Base-by-base conservation (phyloP, 176 grass and related monocot species). In the Thinopyrum elongatum region DNA sequence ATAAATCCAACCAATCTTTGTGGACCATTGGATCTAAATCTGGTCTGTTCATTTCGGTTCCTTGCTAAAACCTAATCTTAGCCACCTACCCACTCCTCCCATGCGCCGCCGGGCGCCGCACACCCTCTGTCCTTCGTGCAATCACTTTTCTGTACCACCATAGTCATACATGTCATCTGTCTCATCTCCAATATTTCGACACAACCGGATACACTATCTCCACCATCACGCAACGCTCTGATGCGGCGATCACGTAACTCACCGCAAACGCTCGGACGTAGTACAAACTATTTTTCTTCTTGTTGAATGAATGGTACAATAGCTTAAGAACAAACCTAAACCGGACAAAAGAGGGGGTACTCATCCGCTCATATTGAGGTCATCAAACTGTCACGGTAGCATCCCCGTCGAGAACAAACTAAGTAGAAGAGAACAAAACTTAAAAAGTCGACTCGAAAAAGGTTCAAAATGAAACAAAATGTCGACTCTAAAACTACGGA, bases 251-350 rank as follows among this genome's bases (percentile, higher is more conserved):
- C 49, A 53, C 5, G 6, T 19, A 17, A 53, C 49, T 53, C 16
- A 53, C 6, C 7, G 4, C 21, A 80, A 71, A 13, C 11, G 65
- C 58, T 35, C 11, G 60, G 16, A 53, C 6, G 39, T 30, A 26
- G 55, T 72, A 8, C 1, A n/a, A 63, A 49, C 10, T 64, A 5
- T 57, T 16, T 49, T 53, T 42, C 39, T 39, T 68, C 25, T 65
- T 66, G 76, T 57, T 57, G 74, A 74, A 80, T 59, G 79, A 57
- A 65, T 57, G 65, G 80, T 74, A 25, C 39, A 66, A 57, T 29
- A 36, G 38, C 14, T 12, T 76, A 46, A 53, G 15, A 46, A 15
- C 10, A 76, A 76, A 76, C 8, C 44, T 76, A 76, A 76, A 53
- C 73, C 7, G 16, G 53, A 76, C 44, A 61, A 72, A 84, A 19